These are phyloP conservation scores for Blastobotrys petasosporus DNA, from an alignment of 1,139 yeast species.

Conservation along the genomic window DNA sequence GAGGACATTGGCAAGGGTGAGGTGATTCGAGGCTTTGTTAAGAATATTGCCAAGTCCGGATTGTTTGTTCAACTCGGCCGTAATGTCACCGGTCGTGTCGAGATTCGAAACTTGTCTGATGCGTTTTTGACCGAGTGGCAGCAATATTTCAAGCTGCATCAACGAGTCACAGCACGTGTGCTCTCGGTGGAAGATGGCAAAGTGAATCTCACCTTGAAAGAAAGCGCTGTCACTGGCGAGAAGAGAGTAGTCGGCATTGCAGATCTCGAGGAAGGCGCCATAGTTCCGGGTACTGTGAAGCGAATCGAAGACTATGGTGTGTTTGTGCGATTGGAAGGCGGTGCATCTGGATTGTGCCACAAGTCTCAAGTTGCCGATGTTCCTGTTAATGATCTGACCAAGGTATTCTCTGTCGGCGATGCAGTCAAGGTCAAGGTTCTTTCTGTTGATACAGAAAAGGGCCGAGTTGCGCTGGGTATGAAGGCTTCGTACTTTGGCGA, in stretches of 20 bases:
- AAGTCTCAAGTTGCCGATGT: constrained; percentile 77
- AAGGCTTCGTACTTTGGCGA: constrained; percentile 80
- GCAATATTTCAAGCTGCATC: constrained; percentile 61
- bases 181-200: constrained; percentile 58
- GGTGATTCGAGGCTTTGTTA: constrained; percentile 72
- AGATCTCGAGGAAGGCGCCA: constrained; percentile 63
- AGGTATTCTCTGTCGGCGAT: constrained; percentile 81
- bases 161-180: constrained; percentile 72
- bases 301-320: constrained; percentile 86
- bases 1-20: constrained; percentile 65
- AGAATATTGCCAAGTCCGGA: constrained; percentile 71
- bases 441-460: constrained; percentile 55
- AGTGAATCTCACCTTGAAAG: constrained; percentile 73
- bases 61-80: constrained; percentile 73
- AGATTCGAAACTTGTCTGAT: constrained; percentile 77
- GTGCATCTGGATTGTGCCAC: constrained; percentile 83
- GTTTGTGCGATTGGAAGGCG: constrained; percentile 72
- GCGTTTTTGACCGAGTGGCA: constrained; percentile 83
- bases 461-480: constrained; percentile 81
- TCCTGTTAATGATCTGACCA: constrained; percentile 45
- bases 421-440: constrained; percentile 79
- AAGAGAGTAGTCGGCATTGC: constrained; percentile 36
- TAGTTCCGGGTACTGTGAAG: constrained; percentile 67
- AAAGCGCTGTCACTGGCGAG: constrained; percentile 67
- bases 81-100: constrained; percentile 69